phyloP scores from a whole-genome alignment of 1,284 basidiomycete species.

The Malassezia restricta region DNA sequence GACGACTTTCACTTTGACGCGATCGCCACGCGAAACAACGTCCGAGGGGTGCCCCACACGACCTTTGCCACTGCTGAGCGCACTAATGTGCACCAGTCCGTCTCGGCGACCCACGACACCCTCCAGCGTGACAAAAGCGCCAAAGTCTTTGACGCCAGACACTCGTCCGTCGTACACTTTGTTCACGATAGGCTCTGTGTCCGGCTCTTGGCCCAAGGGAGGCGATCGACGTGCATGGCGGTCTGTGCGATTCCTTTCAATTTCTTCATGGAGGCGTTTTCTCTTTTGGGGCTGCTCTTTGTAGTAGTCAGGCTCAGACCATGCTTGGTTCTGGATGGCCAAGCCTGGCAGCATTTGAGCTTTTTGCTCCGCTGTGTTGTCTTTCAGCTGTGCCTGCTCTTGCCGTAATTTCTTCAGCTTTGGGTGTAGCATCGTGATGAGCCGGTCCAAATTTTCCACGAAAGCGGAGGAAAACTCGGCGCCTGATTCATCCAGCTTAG shows the following conservation, averaged over 20 bases:
- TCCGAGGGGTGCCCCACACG: slow-evolving; percentile 78
- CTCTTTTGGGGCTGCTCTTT: slow-evolving; percentile 1
- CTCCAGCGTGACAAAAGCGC: slow-evolving; percentile 80
- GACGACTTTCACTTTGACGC: slow-evolving; percentile 71
- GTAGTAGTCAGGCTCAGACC: slow-evolving; percentile 48
- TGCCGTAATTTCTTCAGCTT: slow-evolving; percentile 55
- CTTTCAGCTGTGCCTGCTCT: slow-evolving; percentile 41
- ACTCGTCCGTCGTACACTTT: slow-evolving; percentile 89
- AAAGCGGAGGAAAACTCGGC: slow-evolving; percentile 81
- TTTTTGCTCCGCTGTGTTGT: slow-evolving; percentile 51
- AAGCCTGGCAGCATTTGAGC: slow-evolving; percentile 64
- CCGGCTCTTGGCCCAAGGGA: slow-evolving; percentile 4
- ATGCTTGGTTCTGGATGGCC: slow-evolving; percentile 61
- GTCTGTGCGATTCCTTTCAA: neutral
- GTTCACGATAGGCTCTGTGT: slow-evolving; percentile 76
- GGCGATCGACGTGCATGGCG: neutral
- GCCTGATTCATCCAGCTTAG: slow-evolving; percentile 64
- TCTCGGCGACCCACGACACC: slow-evolving; percentile 73
- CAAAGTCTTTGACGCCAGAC: slow-evolving; percentile 80
- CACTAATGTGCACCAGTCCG: slow-evolving; percentile 91
- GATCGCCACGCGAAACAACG: slow-evolving; percentile 67
- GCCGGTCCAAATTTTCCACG: slow-evolving; percentile 79
- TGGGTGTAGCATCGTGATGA: slow-evolving; percentile 86
- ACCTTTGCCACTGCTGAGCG: slow-evolving; percentile 57
- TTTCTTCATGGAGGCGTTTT: neutral